Conservation (phyloP, 257 asterid species). For the Oldenlandia corymbosa region DNA sequence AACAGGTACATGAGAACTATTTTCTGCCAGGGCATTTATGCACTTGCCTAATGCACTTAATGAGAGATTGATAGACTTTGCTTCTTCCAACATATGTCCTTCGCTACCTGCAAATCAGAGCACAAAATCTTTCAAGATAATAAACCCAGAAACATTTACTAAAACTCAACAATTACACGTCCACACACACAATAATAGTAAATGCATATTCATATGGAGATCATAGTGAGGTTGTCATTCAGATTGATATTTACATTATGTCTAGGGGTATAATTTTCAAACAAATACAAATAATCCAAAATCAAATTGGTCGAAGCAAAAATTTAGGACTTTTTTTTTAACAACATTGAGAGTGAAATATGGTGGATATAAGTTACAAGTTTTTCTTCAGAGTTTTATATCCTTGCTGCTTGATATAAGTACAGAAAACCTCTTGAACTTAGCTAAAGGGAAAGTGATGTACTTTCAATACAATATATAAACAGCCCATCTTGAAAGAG, state of each 20-base stretch:
- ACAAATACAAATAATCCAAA: too few relatives aligned
- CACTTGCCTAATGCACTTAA: conserved; percentile 97
- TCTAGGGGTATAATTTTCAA: too few relatives aligned
- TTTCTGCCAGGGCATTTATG: conserved; percentile 98
- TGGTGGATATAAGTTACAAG: not conserved
- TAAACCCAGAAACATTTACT: not conserved
- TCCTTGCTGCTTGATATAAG: too few relatives aligned
- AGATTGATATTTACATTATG: too few relatives aligned
- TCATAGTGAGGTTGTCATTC: not conserved
- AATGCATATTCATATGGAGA: too few relatives aligned
- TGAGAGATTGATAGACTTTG: conserved; percentile 94
- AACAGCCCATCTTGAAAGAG: not conserved
- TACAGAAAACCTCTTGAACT: too few relatives aligned
- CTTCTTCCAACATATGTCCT: conserved; percentile 98
- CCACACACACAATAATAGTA: too few relatives aligned
- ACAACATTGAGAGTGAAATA: not conserved
- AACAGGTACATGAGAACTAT: conserved; percentile 95
- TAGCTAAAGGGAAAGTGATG: too few relatives aligned
- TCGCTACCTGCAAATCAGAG: conserved; percentile 79
- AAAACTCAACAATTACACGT: too few relatives aligned
- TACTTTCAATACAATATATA: not conserved
- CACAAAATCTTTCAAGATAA: not conserved
- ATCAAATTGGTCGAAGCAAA: too few relatives aligned
- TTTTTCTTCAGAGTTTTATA: not conserved
- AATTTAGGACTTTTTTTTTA: too few relatives aligned